Evolutionary conservation across 176 grass and related monocot genomes (phyloP).

Genomic region (Oropetium thomaeum): DNA sequence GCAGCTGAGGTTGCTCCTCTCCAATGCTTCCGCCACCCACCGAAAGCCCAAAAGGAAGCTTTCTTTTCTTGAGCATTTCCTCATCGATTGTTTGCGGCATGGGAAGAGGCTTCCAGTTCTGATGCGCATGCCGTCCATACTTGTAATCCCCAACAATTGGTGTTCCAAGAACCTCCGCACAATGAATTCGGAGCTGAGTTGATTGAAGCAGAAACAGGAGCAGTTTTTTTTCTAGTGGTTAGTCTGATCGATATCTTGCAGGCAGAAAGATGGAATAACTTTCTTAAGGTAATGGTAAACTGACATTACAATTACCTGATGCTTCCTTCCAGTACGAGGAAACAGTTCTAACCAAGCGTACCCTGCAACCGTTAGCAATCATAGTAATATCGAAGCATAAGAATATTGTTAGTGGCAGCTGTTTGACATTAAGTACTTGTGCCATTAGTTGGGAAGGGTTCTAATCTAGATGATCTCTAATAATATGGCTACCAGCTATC

Average conservation of each 20-base stretch:
- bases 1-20: constrained; percentile 59
- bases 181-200: constrained; percentile 77
- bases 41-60: constrained; percentile 79
- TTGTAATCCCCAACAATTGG: constrained; percentile 87
- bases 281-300: constrained; percentile 21
- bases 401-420: background rate
- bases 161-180: constrained; percentile 69
- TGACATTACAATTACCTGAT: constrained; percentile 56
- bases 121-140: constrained; percentile 64
- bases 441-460: background rate
- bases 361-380: constrained; percentile 44
- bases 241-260: background rate
- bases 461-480: background rate
- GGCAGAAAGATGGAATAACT: background rate
- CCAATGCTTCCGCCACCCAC: constrained; percentile 52
- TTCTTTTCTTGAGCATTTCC: constrained; percentile 38
- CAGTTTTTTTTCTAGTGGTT: background rate
- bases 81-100: constrained; percentile 24
- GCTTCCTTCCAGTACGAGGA: constrained; percentile 92
- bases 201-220: constrained; percentile 28
- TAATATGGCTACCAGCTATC: background rate
- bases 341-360: constrained; percentile 83
- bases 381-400: too few relatives aligned
- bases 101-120: constrained; percentile 52
- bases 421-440: background rate